phyloP scores from a whole-genome alignment of 371 early-diverging fungal genomes.

The Mucor circinelloides region DNA sequence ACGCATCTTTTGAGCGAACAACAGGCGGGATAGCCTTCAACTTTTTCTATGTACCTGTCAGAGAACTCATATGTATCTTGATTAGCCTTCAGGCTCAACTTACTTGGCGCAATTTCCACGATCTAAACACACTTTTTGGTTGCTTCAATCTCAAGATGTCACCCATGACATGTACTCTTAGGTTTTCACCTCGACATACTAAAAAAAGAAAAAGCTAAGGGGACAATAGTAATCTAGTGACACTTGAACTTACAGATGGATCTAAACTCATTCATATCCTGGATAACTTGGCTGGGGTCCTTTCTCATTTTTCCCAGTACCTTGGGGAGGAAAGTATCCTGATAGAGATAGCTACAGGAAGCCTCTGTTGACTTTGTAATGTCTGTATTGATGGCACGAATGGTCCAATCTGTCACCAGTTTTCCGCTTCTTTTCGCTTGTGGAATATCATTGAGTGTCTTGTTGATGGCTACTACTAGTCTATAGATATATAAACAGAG shows the following conservation, averaged over 20 bases:
- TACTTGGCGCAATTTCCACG: constrained; percentile 18
- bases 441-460: constrained; percentile 58
- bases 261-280: constrained; percentile 46
- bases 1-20: constrained; percentile 43
- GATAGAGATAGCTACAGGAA: constrained; percentile 39
- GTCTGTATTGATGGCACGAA: constrained; percentile 44
- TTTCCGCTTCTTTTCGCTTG: constrained; percentile 53
- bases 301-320: constrained; percentile 39
- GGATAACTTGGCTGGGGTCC: constrained; percentile 39
- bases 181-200: constrained; percentile 51
- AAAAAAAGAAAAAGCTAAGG: not conserved
- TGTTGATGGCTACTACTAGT: constrained; percentile 50
- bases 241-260: constrained; percentile 39
- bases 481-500: not conserved
- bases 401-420: constrained; percentile 42
- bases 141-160: constrained; percentile 46
- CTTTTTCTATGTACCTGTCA: constrained; percentile 1
- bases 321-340: constrained; percentile 49
- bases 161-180: constrained; percentile 57
- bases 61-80: not conserved
- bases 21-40: constrained; percentile 12
- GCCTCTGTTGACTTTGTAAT: constrained; percentile 45
- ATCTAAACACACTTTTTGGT: constrained; percentile 44
- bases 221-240: not conserved
- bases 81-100: not conserved